Evolutionary conservation across 139 green algal genomes (phyloP), one percentile per base, ranked within the genome.

Genomic region (Medakamo hakoo): DNA sequence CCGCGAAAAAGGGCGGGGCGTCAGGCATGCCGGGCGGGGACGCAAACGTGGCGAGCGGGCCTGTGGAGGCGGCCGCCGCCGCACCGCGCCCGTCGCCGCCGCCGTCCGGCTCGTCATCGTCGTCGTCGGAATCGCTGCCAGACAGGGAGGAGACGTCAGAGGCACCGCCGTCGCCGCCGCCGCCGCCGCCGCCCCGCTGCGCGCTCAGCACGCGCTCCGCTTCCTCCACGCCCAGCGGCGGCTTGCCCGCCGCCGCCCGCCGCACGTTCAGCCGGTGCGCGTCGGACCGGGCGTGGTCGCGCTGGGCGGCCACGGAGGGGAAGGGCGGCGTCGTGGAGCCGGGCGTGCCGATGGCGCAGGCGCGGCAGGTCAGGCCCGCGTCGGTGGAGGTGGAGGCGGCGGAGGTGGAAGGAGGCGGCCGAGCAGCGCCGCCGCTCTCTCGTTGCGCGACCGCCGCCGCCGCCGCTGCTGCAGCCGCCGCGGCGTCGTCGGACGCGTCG

Each of bases 241-340:
- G 71, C 63, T 79, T 70, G 29, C 78, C 78, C 4, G 68, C 64
- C 3, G 82, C 29, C 2, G 83, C 76, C 1, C 83, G 76, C 75
- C 88, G 88, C 20, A 93, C 69, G 55, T 96, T 96, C 66, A 73
- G 71, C 56, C 85, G 71, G 67, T 96, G 89, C 90, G 88, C 96
- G 69, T 96, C 89, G 0, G 76, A 83, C 26, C 82, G 82, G 69
- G 93, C 95, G 68, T 96, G 89, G 28, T 71, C 68, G 0, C 89
- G 73, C 70, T 92, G 84, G 68, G 93, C 83, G 25, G 76, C 59
- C 0, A 68, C 49, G 2, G 64, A 71, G 1, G 49, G 59, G 64
- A 95, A 93, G 0, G 69, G 69, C 3, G 71, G 49, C 23, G 58
- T 63, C 30, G 22, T 62, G 3, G 48, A 52, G 25, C 58, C 56